Conservation (phyloP, 441 rosid species). For the Euphorbia corollata region DNA sequence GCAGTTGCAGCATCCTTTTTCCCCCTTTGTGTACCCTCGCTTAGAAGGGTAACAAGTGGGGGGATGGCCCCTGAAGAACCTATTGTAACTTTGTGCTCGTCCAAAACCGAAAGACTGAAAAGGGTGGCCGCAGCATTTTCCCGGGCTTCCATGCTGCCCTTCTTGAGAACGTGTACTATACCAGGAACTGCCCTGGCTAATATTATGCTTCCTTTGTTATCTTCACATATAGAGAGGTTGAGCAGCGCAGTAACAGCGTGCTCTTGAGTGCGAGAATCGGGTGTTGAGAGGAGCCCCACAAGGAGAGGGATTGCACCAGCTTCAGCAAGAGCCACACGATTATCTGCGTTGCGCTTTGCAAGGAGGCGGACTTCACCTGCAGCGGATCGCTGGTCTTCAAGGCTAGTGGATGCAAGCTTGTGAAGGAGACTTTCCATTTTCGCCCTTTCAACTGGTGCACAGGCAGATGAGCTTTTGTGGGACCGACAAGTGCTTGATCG, state of each 20-base stretch:
- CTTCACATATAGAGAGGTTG: conserved; percentile 87
- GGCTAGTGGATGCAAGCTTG: conserved; percentile 57
- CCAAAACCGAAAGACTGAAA: conserved; percentile 84
- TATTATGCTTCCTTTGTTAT: conserved; percentile 78
- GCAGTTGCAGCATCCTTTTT: conserved; percentile 97
- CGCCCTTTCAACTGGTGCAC: conserved; percentile 58
- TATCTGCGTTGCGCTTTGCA: conserved; percentile 85
- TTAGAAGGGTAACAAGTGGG: conserved; percentile 71
- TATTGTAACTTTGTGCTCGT: conserved; percentile 79
- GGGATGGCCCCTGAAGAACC: conserved; percentile 81
- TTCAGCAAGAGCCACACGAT: conserved; percentile 90
- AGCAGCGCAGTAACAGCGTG: conserved; percentile 90
- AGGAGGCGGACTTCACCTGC: conserved; percentile 91
- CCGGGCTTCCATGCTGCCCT: conserved; percentile 96
- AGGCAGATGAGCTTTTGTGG: conserved; percentile 46
- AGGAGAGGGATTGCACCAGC: conserved; percentile 96
- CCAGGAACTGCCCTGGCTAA: conserved; percentile 83
- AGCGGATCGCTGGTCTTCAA: conserved; percentile 73
- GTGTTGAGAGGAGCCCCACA: conserved; percentile 60
- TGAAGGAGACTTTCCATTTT: conserved; percentile 63
- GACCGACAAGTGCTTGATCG: conserved; percentile 63
- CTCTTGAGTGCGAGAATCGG: conserved; percentile 81
- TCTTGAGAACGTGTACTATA: conserved; percentile 79
- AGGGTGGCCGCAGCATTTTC: conserved; percentile 97
- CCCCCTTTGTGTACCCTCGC: conserved; percentile 85